phyloP scores from a whole-genome alignment of 2,329 filamentous ascomycete genomes.

The Aspergillus sp. region DNA sequence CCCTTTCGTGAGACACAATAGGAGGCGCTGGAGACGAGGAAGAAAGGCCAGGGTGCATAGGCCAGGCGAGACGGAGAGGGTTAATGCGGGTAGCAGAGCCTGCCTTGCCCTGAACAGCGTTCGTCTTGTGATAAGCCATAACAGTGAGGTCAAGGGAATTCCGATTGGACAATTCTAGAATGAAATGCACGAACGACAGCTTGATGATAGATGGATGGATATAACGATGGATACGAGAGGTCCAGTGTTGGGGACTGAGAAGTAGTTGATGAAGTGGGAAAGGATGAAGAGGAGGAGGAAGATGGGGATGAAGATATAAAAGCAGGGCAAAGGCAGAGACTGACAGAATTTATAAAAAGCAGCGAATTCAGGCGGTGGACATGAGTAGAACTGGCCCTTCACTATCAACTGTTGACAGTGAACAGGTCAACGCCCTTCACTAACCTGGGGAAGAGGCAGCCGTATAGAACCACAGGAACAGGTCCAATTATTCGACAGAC shows the following conservation, averaged over 20 bases:
- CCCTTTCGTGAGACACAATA: neutral
- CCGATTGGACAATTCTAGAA: neutral
- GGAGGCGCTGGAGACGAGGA: neutral
- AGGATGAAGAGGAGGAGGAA: neutral
- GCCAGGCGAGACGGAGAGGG: neutral
- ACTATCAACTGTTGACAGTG: neutral
- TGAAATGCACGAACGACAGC: neutral
- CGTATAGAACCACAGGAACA: neutral
- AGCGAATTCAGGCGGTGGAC: neutral
- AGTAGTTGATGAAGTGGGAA: too few species aligned
- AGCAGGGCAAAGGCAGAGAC: neutral
- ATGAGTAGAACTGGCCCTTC: neutral
- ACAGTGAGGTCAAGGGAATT: neutral
- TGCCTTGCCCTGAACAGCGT: neutral
- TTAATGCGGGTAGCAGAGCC: neutral
- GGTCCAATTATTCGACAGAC: neutral
- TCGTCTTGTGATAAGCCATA: neutral
- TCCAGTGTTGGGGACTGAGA: too few species aligned
- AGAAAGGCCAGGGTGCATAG: neutral
- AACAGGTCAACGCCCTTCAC: neutral
- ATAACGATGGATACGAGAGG: neutral
- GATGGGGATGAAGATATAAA: neutral
- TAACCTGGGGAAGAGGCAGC: neutral
- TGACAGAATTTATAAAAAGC: neutral
- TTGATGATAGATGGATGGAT: neutral